Conservation (phyloP, 129 eudicot species). For the Flaveria ramosissima region DNA sequence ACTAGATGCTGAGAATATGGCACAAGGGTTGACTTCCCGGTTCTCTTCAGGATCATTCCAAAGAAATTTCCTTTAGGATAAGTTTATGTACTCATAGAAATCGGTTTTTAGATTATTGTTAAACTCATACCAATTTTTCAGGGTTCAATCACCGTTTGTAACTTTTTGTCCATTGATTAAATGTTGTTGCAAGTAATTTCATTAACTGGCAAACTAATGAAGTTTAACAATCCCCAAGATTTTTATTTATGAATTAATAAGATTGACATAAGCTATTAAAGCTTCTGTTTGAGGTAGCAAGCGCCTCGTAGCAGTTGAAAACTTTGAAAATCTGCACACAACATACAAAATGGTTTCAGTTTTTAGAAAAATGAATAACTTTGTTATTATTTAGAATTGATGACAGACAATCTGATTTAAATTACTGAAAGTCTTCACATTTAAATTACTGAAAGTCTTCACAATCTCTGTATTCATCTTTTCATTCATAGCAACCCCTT, state of each 20-base stretch:
- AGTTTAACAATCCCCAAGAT: neutral
- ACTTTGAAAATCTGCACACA: no score
- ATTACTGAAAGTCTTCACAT: no score
- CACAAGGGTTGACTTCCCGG: slow-evolving; percentile 76
- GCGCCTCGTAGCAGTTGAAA: no score
- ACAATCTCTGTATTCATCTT: no score
- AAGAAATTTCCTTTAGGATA: slow-evolving; percentile 69
- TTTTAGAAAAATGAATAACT: no score
- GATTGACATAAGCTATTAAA: neutral
- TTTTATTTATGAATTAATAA: neutral
- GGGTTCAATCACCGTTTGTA: neutral
- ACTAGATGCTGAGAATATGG: slow-evolving; percentile 72
- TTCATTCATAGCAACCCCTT: no score
- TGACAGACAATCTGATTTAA: no score
- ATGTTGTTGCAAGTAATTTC: neutral
- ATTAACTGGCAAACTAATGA: neutral
- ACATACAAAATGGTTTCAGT: no score
- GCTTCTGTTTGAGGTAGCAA: no score
- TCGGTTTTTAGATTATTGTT: slow-evolving; percentile 9
- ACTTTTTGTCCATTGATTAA: neutral
- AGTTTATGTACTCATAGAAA: neutral
- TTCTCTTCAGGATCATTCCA: slow-evolving; percentile 90
- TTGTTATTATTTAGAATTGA: no score
- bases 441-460: no score
- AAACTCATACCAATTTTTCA: neutral